Base-by-base conservation (phyloP, 257 asterid species). In the Przewalskia tangutica region DNA sequence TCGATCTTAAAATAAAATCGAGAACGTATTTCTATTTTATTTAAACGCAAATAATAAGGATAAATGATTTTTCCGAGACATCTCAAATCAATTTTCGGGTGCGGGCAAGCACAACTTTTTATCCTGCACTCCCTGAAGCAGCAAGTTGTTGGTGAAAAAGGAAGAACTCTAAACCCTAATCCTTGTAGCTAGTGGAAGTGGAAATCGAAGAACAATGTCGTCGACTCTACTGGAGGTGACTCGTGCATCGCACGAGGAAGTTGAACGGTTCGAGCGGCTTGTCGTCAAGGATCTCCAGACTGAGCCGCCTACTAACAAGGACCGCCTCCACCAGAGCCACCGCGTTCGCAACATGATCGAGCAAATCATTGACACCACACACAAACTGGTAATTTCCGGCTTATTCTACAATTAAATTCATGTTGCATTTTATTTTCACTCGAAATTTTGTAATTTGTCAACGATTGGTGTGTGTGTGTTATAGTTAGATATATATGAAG, bases 241-340 rank as follows among this genome's bases (percentile, higher is more conserved):
- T 44, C 96, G 98, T 54, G 93, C 89, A 46, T 86, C 93, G 63
- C 99, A 96, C 89, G 98, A 96, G 89, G 98, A 96, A 84, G 97
- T 90, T 66, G 99, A 96, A 88, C 93, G 98, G 20, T 89, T 96
- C 10, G 99, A 94, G 89, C 89, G 98, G 79, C 83, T 89, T 80
- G 81, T 96, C 84, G 99, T 92, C 46, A 96, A 96, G 91, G 99
- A 96, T 90, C 98, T 96, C 58, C 99, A 94, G 81, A 82, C 85
- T 42, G 98, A 94, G 75, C 98, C 99, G 67, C 83, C 90, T 77
- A 84, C 94, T 36, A 90, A 84, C 88, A 94, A 86, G 82, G 98
- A 93, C 83, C 97, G 99, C 27, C 99, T 96, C 68, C 56, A 87
- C 83, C 98, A 94, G 82, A 93, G 97, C 89, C 98, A 94, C 91